Base-by-base conservation (phyloP, 345 rosid genomes). In the Carallia brachiata region DNA sequence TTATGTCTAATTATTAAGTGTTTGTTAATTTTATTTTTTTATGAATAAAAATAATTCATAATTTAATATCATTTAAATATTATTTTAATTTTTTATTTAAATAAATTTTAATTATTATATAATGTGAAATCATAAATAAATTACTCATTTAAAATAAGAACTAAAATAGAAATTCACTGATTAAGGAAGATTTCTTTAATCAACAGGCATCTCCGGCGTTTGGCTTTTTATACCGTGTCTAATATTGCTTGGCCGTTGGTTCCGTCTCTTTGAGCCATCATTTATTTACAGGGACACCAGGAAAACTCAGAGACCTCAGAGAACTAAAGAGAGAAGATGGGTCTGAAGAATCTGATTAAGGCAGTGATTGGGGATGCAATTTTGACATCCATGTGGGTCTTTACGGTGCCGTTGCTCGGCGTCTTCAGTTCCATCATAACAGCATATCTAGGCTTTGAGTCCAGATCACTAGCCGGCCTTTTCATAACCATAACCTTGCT, bases 371-470 rank as follows among this genome's bases (percentile, higher is more conserved):
- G 17, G 17, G 77, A 73, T 44, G 67, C 67, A 30, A 53, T 73
- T 28, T 47, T 77, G 27, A 77, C 81, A 15, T 59, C 68, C 70
- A 65, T 77, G 74, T 77, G 70, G 63, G 81, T 77, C 6, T 77
- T 69, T 52, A 57, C 52, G 30, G 37, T 69, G 53, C 77, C 81
- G 16, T 60, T 73, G 34, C 61, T 68, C 2, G 67, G 70, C 6
- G 39, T 73, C 23, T 34, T 60, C 57, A 30, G 73, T 19, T 69
- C 81, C 12, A 39, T 32, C 56, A 5, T 68, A 6, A 63, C 73
- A 36, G 19, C 58, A 4, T 63, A 18, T 32, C 1, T 72, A 5
- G 73, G 73, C 23, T 27, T 63, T 2, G 73, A 72, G 10, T 18
- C 70, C 63, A 68, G 39, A 30, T 64, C 81, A 44, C 17, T 69